These are phyloP conservation scores for Plasmodium sp. DNA, from an alignment of 169 alveolate genomes.

Conservation along the genomic window DNA sequence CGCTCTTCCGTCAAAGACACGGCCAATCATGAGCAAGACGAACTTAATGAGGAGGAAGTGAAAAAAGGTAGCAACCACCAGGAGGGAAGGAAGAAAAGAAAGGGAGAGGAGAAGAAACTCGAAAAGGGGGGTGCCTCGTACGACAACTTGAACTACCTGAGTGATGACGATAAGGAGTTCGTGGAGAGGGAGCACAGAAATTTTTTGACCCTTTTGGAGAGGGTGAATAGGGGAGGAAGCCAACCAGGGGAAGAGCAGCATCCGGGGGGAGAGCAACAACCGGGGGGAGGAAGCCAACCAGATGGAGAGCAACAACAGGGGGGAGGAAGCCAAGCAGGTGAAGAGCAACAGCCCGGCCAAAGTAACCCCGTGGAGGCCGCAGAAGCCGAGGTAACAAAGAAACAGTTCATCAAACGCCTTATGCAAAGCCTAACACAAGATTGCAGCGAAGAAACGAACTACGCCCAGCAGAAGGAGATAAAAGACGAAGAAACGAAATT, in stretches of 20 bases:
- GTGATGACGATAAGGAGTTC: constrained; percentile 43
- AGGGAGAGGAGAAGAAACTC: neutral
- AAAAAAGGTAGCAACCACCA: neutral
- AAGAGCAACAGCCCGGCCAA: neutral
- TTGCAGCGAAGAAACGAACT: constrained; percentile 43
- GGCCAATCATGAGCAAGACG: neutral
- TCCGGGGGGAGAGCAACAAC: too few relatives aligned
- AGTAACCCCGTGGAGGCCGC: neutral
- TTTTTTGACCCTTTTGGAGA: constrained; percentile 17
- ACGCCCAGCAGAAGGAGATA: constrained; percentile 9
- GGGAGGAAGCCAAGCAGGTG: neutral
- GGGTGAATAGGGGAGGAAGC: neutral
- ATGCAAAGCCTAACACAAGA: constrained; percentile 4
- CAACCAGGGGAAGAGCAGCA: neutral
- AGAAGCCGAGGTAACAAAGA: neutral
- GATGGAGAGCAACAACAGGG: neutral
- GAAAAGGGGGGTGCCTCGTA: neutral
- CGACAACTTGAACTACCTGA: constrained; percentile 30
- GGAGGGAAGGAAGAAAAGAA: constrained; percentile 18
- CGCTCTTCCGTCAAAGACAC: neutral
- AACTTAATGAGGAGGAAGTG: neutral
- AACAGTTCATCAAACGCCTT: neutral
- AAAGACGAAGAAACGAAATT: constrained; percentile 42
- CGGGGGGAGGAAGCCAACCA: neutral
- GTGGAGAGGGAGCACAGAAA: constrained; percentile 51